A percentile compares a stretch with the other conserved stretches of the same genome.
phyloP scores from a whole-genome alignment of 2,329 filamentous ascomycete genomes.

The Calonectria hawksworthii region DNA sequence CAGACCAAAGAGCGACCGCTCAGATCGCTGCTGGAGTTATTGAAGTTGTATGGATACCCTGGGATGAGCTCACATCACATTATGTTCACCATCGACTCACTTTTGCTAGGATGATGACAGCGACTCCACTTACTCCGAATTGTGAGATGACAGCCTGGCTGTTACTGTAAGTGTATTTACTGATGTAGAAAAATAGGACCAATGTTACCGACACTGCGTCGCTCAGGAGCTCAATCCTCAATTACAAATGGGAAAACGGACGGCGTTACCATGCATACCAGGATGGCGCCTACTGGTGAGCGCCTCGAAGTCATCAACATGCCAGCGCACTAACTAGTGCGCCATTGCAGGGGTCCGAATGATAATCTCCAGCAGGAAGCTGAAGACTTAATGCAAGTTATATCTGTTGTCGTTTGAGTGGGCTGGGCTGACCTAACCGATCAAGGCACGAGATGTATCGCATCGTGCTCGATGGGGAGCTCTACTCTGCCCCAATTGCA shows the following conservation, averaged over 20 bases:
- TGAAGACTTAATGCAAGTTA: slow-evolving; percentile 43
- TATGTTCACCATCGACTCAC: not conserved
- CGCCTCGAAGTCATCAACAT: accelerated
- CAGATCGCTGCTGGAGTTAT: not conserved
- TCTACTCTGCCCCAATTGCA: slow-evolving; percentile 50
- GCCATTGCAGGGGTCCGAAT: slow-evolving; percentile 40
- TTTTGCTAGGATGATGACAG: not conserved
- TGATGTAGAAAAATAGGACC: not conserved
- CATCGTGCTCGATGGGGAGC: slow-evolving; percentile 48
- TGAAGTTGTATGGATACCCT: not conserved
- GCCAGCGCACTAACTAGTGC: not conserved
- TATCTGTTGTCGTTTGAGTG: accelerated
- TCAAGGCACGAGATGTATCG: slow-evolving; percentile 45
- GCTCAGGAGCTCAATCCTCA: slow-evolving; percentile 35
- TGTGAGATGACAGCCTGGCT: not conserved
- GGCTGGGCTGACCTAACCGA: not conserved
- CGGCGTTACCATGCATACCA: slow-evolving; percentile 63
- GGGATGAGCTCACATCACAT: too few species aligned
- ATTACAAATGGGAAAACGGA: slow-evolving; percentile 59
- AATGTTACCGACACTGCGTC: slow-evolving; percentile 38
- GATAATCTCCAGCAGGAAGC: slow-evolving; percentile 46
- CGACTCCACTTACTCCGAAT: not conserved
- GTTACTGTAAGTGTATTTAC: too few species aligned
- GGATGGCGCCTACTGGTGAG: slow-evolving; percentile 56
- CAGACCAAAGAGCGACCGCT: not conserved